These are phyloP conservation scores for Picea sitchensis DNA, from an alignment of 75 land plant species.

Conservation along the genomic window DNA sequence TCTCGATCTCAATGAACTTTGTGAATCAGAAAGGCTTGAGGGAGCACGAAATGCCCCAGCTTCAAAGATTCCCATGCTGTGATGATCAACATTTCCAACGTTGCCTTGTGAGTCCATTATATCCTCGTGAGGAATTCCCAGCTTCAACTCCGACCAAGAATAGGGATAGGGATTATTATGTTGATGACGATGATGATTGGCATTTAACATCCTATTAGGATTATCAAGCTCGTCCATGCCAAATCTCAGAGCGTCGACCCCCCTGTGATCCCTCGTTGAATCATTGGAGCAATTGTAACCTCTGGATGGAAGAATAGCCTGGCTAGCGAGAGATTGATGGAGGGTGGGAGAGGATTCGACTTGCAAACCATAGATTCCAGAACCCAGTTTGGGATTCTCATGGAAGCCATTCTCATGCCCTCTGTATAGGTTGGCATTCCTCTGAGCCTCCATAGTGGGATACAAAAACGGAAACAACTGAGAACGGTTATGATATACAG, in stretches of 20 bases:
- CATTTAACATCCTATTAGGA: not conserved
- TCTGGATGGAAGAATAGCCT: not conserved
- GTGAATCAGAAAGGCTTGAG: not conserved
- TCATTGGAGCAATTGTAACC: not conserved
- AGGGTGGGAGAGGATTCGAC: not conserved
- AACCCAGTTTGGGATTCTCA: not conserved
- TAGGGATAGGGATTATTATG: not conserved
- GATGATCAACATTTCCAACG: not conserved
- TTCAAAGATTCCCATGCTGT: not conserved
- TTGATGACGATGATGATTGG: not conserved
- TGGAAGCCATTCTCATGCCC: not conserved
- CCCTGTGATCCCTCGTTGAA: too few species aligned
- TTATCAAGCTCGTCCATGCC: not conserved
- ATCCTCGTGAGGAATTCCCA: not conserved
- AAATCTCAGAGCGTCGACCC: not conserved
- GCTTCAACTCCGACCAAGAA: not conserved
- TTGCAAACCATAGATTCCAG: not conserved
- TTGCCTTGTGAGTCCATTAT: not conserved
- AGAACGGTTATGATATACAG: slow-evolving; percentile 3
- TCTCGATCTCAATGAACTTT: slow-evolving; percentile 12
- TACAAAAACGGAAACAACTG: slow-evolving; percentile 5
- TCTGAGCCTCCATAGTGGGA: not conserved
- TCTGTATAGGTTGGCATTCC: not conserved
- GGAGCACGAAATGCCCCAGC: not conserved
- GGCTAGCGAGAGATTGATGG: not conserved